A percentile compares a stretch with the other conserved stretches of the same genome.
phyloP scores from a whole-genome alignment of 768 basidiomycete genomes.

The Boletus bicolor region DNA sequence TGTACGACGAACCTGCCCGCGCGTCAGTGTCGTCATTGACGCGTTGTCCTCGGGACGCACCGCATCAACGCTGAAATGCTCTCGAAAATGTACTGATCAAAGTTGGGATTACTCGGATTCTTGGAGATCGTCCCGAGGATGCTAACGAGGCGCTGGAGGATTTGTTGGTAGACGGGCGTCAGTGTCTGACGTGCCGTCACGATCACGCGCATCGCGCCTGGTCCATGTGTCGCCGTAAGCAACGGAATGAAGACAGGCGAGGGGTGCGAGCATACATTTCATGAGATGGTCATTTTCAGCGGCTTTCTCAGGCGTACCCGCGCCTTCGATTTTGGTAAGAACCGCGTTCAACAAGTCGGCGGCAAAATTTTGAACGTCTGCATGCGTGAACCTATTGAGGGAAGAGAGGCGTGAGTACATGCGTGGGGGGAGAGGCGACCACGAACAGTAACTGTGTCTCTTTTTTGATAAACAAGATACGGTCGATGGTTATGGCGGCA shows the following conservation, averaged over 20 bases:
- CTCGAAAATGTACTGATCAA: constrained; percentile 98
- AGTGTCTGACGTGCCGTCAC: constrained; percentile 82
- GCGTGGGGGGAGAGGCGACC: background rate
- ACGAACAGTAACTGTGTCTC: constrained; percentile 70
- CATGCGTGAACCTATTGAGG: constrained; percentile 70
- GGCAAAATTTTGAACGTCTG: constrained; percentile 85
- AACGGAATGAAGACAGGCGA: background rate
- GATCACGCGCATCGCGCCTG: constrained; percentile 94
- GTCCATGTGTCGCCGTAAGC: background rate
- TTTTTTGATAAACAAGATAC: constrained; percentile 88
- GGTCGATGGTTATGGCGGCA: constrained; percentile 97
- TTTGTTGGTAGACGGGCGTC: constrained; percentile 59
- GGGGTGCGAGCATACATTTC: constrained; percentile 65
- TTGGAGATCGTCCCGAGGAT: constrained; percentile 88
- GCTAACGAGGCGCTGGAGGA: constrained; percentile 69
- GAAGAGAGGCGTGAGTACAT: background rate
- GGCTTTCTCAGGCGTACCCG: constrained; percentile 82
- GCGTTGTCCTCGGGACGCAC: constrained; percentile 36
- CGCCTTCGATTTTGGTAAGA: constrained; percentile 74
- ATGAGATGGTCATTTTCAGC: constrained; percentile 98
- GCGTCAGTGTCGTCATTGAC: background rate
- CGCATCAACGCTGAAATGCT: constrained; percentile 91
- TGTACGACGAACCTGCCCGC: constrained; percentile 73
- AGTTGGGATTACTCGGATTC: constrained; percentile 96
- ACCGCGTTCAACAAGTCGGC: constrained; percentile 66